Percentiles rank a stretch among this genome's conserved stretches.
These are phyloP conservation scores for Globisporangium spinosum DNA, from an alignment of 352 stramenopile species.

Conservation along the genomic window DNA sequence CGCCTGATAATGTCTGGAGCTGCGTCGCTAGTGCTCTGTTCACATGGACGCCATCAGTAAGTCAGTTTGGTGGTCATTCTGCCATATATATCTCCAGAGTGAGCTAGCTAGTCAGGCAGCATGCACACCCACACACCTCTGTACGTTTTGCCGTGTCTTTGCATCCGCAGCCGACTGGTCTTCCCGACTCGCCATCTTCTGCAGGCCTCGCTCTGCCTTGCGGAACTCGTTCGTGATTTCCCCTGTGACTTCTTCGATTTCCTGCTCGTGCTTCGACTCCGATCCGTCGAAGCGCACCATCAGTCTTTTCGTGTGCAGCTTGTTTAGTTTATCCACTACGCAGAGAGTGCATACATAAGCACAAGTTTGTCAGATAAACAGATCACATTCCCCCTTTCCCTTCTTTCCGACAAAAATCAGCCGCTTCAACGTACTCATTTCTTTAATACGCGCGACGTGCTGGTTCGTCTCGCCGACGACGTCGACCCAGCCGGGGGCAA, in stretches of 20 bases:
- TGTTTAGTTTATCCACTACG: constrained; percentile 81
- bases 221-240: constrained; percentile 85
- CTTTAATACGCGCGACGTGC: constrained; percentile 76
- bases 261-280: constrained; percentile 81
- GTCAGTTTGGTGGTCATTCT: not conserved
- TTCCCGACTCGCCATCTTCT: constrained; percentile 69
- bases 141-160: constrained; percentile 85
- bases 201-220: constrained; percentile 67
- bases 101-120: not conserved
- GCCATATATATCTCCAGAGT: not conserved
- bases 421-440: constrained; percentile 57
- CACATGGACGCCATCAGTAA: not conserved
- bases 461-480: constrained; percentile 78
- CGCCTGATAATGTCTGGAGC: constrained; percentile 94
- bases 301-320: constrained; percentile 80
- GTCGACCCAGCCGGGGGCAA: constrained; percentile 73
- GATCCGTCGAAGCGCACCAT: constrained; percentile 87
- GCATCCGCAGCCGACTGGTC: constrained; percentile 75
- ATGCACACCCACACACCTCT: constrained; percentile 45
- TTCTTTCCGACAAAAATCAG: not conserved
- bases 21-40: constrained; percentile 91
- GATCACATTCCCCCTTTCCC: constrained; percentile 4
- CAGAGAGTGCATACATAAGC: not conserved
- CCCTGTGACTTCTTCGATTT: constrained; percentile 76
- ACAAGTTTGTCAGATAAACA: not conserved